These are phyloP conservation scores for Arbutus unedo DNA, from an alignment of 148 eudicot genomes.

Conservation along the genomic window DNA sequence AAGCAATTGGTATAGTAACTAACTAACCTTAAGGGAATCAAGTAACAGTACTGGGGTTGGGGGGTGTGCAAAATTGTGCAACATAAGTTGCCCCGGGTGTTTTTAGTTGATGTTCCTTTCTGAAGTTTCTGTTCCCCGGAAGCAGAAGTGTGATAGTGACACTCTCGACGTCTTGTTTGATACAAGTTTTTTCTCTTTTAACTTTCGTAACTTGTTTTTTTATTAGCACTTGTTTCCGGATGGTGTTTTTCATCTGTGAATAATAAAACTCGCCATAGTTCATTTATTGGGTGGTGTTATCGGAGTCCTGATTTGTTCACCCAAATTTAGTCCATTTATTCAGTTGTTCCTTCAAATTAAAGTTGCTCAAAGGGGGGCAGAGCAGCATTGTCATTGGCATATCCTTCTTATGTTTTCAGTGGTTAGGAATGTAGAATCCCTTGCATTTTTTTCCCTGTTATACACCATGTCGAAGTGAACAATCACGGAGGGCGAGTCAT, in stretches of 20 bases:
- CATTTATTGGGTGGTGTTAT: background rate
- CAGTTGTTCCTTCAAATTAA: no score
- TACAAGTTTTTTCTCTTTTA: background rate
- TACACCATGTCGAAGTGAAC: no score
- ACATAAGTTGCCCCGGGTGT: constrained; percentile 38
- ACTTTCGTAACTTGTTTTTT: background rate
- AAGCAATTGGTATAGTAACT: background rate
- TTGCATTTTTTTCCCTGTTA: no score
- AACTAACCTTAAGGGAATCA: background rate
- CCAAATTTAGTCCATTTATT: no score
- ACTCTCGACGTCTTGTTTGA: no score
- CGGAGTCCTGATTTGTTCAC: background rate
- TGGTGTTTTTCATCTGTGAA: background rate
- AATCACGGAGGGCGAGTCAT: no score
- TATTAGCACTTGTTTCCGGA: background rate
- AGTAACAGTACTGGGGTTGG: background rate
- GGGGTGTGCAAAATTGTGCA: constrained; percentile 27
- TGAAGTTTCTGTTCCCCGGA: background rate
- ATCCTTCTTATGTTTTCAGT: no score
- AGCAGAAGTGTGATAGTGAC: no score
- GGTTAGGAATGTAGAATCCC: no score
- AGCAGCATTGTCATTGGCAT: no score
- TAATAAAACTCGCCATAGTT: background rate
- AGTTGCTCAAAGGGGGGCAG: no score
- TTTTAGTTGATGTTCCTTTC: constrained; percentile 9